Conservation (phyloP, 169 alveolate genomes). For the Plasmodium gonderi region DNA sequence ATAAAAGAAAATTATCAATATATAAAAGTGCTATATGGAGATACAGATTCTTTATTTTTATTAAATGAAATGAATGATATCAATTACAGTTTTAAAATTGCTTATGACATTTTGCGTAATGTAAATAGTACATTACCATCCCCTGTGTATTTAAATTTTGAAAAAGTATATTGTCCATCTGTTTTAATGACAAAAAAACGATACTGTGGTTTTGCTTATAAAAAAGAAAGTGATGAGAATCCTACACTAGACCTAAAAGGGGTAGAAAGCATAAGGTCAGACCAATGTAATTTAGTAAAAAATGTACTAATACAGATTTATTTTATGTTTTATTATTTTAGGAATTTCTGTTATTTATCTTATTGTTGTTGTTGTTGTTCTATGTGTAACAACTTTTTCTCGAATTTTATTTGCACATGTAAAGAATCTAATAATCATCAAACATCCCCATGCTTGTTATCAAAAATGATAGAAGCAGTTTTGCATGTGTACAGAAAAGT, state of each 20-base stretch:
- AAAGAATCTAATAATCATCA: conserved; percentile 11
- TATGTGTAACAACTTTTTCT: conserved; percentile 41
- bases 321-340: conserved; percentile 48
- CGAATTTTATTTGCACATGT: conserved; percentile 42
- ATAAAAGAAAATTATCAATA: conserved; percentile 88
- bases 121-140: conserved; percentile 87
- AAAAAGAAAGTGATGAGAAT: conserved; percentile 55
- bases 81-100: conserved; percentile 89
- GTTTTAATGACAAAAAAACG: conserved; percentile 93
- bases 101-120: conserved; percentile 88
- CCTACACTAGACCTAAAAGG: conserved; percentile 66
- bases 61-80: conserved; percentile 90
- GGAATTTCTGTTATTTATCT: conserved; percentile 37
- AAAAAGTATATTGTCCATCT: conserved; percentile 95
- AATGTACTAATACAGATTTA: conserved; percentile 43
- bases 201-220: conserved; percentile 90
- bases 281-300: conserved; percentile 76
- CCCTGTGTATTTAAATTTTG: conserved; percentile 95
- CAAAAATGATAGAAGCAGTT: conserved; percentile 14
- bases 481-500: neutral
- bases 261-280: conserved; percentile 76
- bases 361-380: conserved; percentile 65
- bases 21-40: conserved; percentile 96
- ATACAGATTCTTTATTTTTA: conserved; percentile 98
- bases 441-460: conserved; percentile 38